Base-by-base conservation (phyloP, 2,329 filamentous ascomycete species). In the Ascocoryne sarcoides region DNA sequence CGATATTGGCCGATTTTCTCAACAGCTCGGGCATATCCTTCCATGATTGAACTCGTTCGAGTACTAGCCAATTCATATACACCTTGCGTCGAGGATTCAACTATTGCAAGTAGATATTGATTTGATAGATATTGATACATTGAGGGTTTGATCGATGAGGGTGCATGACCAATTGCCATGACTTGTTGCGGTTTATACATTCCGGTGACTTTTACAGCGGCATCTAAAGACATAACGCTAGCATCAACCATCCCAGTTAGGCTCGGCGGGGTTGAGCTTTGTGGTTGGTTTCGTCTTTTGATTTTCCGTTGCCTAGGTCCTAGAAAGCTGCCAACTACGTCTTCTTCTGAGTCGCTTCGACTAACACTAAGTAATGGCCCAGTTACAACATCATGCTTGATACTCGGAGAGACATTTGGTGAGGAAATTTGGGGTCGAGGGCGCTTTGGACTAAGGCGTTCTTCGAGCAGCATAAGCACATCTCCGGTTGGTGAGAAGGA, bases 301-400 rank as follows among this genome's bases (percentile, higher is more conserved):
- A 61, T 54, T 12, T 47, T 53, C 28, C 60, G 63, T 36, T 60
- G 63, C 42, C 61, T 65, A 5, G 71, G 62, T 1, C 71, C 71
- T 2, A 81, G 59, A 52, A 82, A 81, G 44, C 67, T 77, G 3
- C 71, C 73, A 4, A 79, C 64, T 0, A 74, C 73, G 37, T 82
- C 77, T 47, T 81, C 77, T 51, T 82, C 77, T 0, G 77, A 82
- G 48, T 81, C 76, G 49, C 76, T 81, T 33, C 70, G 69, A 50
- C 73, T 79, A 39, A 73, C 66, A 49, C 70, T 75, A 16, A 77
- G 60, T 51, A 70, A 65, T 4, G 69, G 68, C 0, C 65, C 64
- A 10, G 62, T 64, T 12, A 62, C 66, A 1, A 71, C 67, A 37
- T 66, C 74, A 0, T 73, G 49, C 17, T 50, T 41, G 42, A 50